Conservation (phyloP, 2,329 filamentous ascomycete genomes). For the Seiridium unicorne region DNA sequence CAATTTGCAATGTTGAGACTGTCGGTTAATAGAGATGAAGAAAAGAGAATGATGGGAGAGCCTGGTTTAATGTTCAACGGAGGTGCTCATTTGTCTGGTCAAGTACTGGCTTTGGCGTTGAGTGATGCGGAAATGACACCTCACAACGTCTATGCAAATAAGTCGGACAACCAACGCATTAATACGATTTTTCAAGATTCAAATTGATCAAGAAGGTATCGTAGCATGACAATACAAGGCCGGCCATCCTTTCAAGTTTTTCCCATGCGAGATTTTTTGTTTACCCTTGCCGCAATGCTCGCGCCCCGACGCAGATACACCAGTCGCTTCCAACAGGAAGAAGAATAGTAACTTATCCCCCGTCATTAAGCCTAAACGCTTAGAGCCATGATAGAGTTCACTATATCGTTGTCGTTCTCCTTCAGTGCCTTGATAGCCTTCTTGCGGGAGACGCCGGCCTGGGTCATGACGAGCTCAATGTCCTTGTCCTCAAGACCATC, state of each 20-base stretch:
- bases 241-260: slow-evolving; percentile 18
- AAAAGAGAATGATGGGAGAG: too few species aligned
- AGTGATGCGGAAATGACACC: too few species aligned
- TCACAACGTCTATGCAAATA: background rate
- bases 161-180: background rate
- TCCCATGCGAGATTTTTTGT: slow-evolving; percentile 17
- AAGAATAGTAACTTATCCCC: background rate
- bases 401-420: slow-evolving; percentile 99
- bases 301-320: slow-evolving; percentile 5
- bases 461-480: slow-evolving; percentile 98
- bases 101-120: too few species aligned
- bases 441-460: slow-evolving; percentile 94
- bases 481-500: slow-evolving; percentile 97
- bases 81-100: too few species aligned
- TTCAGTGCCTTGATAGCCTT: slow-evolving; percentile 98
- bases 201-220: slow-evolving; percentile 22
- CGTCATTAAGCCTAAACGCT: slow-evolving; percentile 60
- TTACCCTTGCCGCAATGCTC: slow-evolving; percentile 16
- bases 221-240: slow-evolving; percentile 22
- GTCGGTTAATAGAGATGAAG: too few species aligned
- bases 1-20: too few species aligned
- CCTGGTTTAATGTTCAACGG: too few species aligned
- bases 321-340: background rate
- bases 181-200: slow-evolving; percentile 9
- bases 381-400: slow-evolving; percentile 99